Base-by-base conservation (phyloP, 371 early-diverging fungal species). In the Zancudomyces culisetae region DNA sequence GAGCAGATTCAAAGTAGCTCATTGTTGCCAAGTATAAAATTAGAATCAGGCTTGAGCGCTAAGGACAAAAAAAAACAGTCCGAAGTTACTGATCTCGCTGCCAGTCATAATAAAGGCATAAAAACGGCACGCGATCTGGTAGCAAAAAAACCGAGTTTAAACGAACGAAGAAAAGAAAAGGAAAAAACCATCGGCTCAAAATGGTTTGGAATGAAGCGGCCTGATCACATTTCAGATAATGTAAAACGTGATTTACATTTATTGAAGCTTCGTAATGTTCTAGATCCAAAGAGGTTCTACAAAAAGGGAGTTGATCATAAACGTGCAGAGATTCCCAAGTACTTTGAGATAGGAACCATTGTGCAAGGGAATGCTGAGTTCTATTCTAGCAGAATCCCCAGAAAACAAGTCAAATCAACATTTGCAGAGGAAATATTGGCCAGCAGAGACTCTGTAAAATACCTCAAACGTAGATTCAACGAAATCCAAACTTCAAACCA, bases 131-230 rank as follows among this genome's bases (percentile, higher is more conserved):
- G n/a, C n/a, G n/a, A n/a, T n/a, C n/a, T n/a, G n/a, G n/a, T n/a
- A n/a, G n/a, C n/a, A n/a, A n/a, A n/a, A n/a, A n/a, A n/a, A n/a
- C n/a, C n/a, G n/a, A n/a, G n/a, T n/a, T n/a, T n/a, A n/a, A n/a
- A n/a, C n/a, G n/a, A n/a, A n/a, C n/a, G n/a, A n/a, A n/a, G n/a
- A n/a, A n/a, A n/a, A n/a, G n/a, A n/a, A 49, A 66, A 73, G 53
- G 78, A 75, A 55, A 69, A 75, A 62, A 81, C 80, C 0, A 59
- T 80, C 2, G 86, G 85, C 6, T 71, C 72, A 42, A 76, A 79
- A 45, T 96, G 97, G 97, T 96, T 92, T 61, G 85, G 86, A 59
- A 82, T 96, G 82, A 78, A 76, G n/a, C 75, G 80, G 23, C 73
- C 88, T 12, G 81, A 81, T 27, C n/a, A n/a, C n/a, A 55, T 96